These are phyloP conservation scores for Podospora appendiculata DNA, from an alignment of 495 filamentous ascomycete species.

Conservation along the genomic window DNA sequence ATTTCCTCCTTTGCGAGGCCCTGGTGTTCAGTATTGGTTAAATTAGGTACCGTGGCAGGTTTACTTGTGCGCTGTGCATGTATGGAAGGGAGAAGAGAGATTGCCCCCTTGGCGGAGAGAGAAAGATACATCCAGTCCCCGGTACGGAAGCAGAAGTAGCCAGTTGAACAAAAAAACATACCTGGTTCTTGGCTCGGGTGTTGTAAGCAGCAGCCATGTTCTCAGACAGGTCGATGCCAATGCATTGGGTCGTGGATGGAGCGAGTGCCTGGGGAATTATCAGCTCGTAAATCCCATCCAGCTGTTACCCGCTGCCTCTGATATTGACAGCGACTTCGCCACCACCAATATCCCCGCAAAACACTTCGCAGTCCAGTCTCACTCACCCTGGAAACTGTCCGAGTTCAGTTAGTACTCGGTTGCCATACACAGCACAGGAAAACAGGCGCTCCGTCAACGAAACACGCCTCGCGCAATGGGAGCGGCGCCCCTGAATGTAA, in stretches of 20 bases:
- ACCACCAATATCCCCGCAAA: too few species aligned
- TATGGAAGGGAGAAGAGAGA: too few species aligned
- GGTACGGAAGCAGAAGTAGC: not conserved
- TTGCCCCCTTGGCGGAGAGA: too few species aligned
- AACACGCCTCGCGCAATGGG: too few species aligned
- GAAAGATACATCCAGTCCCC: not conserved
- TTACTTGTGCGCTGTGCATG: too few species aligned
- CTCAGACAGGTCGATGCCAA: constrained; percentile 61
- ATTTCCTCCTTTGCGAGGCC: constrained; percentile 43
- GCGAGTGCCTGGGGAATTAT: constrained; percentile 39
- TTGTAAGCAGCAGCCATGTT: constrained; percentile 60
- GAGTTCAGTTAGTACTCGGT: not conserved
- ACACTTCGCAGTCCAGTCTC: too few species aligned
- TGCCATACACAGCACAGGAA: not conserved
- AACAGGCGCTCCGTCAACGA: not conserved
- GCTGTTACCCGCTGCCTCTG: too few species aligned
- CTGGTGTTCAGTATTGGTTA: constrained; percentile 12
- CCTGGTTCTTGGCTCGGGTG: constrained; percentile 34
- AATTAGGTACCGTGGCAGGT: not conserved
- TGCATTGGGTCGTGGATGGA: constrained; percentile 51
- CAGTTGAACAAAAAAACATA: constrained; percentile 5
- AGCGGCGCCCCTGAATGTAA: too few species aligned
- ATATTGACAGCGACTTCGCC: too few species aligned
- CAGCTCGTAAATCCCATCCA: not conserved
- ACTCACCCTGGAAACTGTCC: not conserved